Conservation (phyloP, 257 asterid genomes). For the Nicotiana tabacum region DNA sequence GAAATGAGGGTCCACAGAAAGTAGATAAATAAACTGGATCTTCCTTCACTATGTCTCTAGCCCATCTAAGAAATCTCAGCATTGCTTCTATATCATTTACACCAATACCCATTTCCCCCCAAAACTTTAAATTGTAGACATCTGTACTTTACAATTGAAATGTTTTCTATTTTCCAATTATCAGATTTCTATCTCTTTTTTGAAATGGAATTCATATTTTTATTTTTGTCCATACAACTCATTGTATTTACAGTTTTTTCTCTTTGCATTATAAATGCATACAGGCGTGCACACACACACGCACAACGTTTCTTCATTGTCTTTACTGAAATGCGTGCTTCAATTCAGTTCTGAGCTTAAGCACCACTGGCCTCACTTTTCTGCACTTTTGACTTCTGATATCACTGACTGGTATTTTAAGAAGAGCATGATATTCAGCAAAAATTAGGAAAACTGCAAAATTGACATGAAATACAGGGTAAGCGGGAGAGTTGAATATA, state of each 20-base stretch:
- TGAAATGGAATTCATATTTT: not conserved
- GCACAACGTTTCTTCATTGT: not conserved
- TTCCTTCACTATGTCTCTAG: no score
- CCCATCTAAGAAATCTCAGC: no score
- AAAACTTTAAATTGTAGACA: no score
- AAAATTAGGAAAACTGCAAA: not conserved
- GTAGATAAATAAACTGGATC: no score
- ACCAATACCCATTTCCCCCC: no score
- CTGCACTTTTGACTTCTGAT: not conserved
- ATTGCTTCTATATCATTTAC: no score
- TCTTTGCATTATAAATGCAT: not conserved
- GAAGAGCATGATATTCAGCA: not conserved
- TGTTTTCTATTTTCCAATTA: no score
- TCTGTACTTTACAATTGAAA: no score
- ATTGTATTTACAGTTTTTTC: not conserved
- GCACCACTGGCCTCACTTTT: not conserved
- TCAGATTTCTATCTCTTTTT: no score
- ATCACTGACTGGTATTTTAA: not conserved
- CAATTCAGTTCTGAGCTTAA: not conserved
- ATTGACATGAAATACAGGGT: not conserved
- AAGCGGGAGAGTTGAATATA: not conserved
- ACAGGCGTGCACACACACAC: not conserved
- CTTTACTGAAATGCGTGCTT: not conserved
- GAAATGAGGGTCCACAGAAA: no score
- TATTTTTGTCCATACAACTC: not conserved